phyloP scores from a whole-genome alignment of 495 filamentous ascomycete species.

The Penicillium coprophilum region DNA sequence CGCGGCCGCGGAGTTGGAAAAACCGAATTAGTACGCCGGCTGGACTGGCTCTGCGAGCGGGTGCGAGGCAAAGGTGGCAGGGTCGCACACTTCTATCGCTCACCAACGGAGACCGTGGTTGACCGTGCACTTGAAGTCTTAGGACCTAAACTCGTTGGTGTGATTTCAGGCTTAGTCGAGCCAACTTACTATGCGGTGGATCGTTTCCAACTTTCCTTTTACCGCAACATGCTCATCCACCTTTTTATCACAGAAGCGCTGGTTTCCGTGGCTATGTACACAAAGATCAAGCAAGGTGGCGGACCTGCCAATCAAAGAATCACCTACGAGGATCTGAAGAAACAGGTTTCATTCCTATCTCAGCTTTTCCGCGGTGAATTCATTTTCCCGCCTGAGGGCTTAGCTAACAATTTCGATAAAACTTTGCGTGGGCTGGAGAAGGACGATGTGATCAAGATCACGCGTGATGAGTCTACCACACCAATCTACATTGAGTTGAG shows the following conservation, averaged over 20 bases:
- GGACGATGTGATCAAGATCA: conserved; percentile 76
- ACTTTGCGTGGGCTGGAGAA: conserved; percentile 73
- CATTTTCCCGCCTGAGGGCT: conserved; percentile 86
- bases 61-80: conserved; percentile 83
- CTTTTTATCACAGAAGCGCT: conserved; percentile 91
- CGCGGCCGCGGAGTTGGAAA: conserved; percentile 90
- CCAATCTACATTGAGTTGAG: conserved; percentile 71
- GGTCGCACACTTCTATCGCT: conserved; percentile 87
- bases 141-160: conserved; percentile 80
- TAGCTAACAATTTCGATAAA: conserved; percentile 73
- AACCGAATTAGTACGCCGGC: conserved; percentile 75
- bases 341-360: conserved; percentile 85
- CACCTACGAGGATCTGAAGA: conserved; percentile 63
- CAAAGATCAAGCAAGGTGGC: conserved; percentile 82
- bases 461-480: conserved; percentile 52
- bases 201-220: conserved; percentile 94
- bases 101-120: conserved; percentile 76
- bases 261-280: conserved; percentile 87
- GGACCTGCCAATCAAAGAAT: conserved; percentile 78
- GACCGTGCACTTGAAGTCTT: conserved; percentile 88
- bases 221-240: conserved; percentile 98
- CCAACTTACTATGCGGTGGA: conserved; percentile 92
- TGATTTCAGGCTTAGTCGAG: conserved; percentile 75
- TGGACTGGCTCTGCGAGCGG: conserved; percentile 85
- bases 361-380: conserved; percentile 95